Base-by-base conservation (phyloP, 2,329 filamentous ascomycete species). In the Albophoma yamanashiensis region DNA sequence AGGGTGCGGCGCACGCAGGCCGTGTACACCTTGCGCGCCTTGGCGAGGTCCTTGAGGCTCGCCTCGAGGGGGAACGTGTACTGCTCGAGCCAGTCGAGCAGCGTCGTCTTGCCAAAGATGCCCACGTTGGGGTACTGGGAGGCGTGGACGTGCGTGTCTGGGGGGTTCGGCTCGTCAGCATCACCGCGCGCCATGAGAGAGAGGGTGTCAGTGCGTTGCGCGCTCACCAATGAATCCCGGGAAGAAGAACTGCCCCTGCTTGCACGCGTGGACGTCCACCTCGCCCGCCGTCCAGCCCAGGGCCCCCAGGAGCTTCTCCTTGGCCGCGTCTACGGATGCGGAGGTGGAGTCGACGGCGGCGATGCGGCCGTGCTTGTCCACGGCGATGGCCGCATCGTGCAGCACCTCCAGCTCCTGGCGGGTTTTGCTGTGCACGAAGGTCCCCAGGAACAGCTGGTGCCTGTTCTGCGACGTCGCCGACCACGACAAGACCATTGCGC, bases 41-140 rank as follows among this genome's bases (percentile, higher is more conserved):
- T 85, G 59, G 75, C 64, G 6, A 85, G 75, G 63, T 85, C 79
- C 8, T 80, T 76, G 62, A 97, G 85, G 12, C 89, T 92, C 1
- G 87, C 80, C 74, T 99, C 94, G 63, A 96, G 83, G 0, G 94
- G 94, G 70, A 97, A 99, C 0, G 94, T 99, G 77, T 99, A 97
- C 20, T 81, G 94, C 67, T 92, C 84, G 6, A 99, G 80, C 94
- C 94, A 99, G 75, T 94, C 89, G 17, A 99, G 83, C 39, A 99
- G 86, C 0, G 93, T 97, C 0, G 90, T 88, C 65, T 92, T 94
- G 68, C 94, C 94, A 71, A 97, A 97, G 64, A 99, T 88, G 61
- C 94, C 94, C 1, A 86, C 85, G 70, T 99, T 99, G 61, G 93
- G 92, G 68, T 96, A 97, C 76, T 99, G 94, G 0, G 92, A 84